Conservation (phyloP, 106 monocot genomes). For the Triglochin maritima region DNA sequence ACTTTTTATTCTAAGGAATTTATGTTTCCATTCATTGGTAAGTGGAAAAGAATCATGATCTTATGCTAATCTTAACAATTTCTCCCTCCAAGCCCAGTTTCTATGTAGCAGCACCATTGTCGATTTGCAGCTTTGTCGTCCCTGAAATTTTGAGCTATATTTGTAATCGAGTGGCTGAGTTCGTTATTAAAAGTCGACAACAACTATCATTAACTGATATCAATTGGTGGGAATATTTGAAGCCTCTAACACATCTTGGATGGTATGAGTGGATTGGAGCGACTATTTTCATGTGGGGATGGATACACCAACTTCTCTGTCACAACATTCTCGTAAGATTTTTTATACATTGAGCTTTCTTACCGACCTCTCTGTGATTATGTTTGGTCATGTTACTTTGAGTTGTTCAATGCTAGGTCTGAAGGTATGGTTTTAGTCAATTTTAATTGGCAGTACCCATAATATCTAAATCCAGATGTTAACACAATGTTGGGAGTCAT, state of each 20-base stretch:
- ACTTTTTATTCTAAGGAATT: not conserved
- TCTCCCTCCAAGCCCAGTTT: slow-evolving; percentile 26
- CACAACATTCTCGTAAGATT: slow-evolving; percentile 84
- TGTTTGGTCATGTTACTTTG: too few species aligned
- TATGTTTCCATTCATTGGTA: not conserved
- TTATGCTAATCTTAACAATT: not conserved
- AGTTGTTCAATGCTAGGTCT: too few species aligned
- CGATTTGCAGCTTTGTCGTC: slow-evolving; percentile 39
- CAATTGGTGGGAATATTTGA: slow-evolving; percentile 26
- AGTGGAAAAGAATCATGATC: not conserved
- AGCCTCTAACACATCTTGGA: slow-evolving; percentile 43
- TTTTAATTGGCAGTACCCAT: too few species aligned
- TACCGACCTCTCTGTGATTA: too few species aligned
- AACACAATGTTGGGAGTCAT: too few species aligned
- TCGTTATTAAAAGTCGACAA: slow-evolving; percentile 39
- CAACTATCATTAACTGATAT: slow-evolving; percentile 32
- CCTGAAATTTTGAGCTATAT: slow-evolving; percentile 31
- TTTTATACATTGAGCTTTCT: not conserved
- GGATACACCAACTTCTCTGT: slow-evolving; percentile 65
- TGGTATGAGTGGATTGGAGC: slow-evolving; percentile 74
- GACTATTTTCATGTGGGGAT: slow-evolving; percentile 73
- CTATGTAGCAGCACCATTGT: slow-evolving; percentile 68
- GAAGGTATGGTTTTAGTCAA: too few species aligned
- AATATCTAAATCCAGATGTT: too few species aligned
- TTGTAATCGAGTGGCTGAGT: slow-evolving; percentile 26